Conservation (phyloP, 148 eudicot genomes). For the Vaccinium myrtillus region DNA sequence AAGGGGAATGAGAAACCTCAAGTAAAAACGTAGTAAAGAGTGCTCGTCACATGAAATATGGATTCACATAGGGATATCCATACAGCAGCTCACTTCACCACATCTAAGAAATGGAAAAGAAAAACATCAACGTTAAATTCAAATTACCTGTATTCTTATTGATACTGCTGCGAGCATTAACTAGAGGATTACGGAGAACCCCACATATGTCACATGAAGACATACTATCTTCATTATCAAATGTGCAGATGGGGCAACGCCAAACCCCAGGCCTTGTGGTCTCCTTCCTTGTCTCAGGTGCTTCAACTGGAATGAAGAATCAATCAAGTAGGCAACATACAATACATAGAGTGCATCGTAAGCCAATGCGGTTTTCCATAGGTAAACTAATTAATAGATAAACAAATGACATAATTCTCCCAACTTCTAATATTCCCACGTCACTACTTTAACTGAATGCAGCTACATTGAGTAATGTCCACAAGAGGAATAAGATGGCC, state of each 20-base stretch:
- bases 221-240: constrained; percentile 79
- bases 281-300: constrained; percentile 35
- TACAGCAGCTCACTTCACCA: constrained; percentile 1
- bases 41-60: neutral
- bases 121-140: constrained; percentile 10
- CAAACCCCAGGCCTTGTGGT: constrained; percentile 48
- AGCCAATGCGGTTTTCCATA: neutral
- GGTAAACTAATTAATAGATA: neutral
- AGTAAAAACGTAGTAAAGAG: neutral
- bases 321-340: constrained; percentile 4
- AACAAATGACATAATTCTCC: neutral
- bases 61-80: neutral
- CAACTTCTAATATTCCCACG: neutral
- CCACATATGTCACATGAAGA: constrained; percentile 90
- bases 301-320: constrained; percentile 28
- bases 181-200: constrained; percentile 65
- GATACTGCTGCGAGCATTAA: constrained; percentile 32
- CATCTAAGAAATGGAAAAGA: neutral
- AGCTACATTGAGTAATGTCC: neutral
- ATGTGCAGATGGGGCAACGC: constrained; percentile 89
- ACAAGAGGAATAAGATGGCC: neutral
- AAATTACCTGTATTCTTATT: constrained; percentile 48
- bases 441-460: neutral
- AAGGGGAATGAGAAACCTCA: constrained; percentile 3
- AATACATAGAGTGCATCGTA: neutral